Conservation (phyloP, 2,329 filamentous ascomycete genomes). For the Ophiostoma populinum region DNA sequence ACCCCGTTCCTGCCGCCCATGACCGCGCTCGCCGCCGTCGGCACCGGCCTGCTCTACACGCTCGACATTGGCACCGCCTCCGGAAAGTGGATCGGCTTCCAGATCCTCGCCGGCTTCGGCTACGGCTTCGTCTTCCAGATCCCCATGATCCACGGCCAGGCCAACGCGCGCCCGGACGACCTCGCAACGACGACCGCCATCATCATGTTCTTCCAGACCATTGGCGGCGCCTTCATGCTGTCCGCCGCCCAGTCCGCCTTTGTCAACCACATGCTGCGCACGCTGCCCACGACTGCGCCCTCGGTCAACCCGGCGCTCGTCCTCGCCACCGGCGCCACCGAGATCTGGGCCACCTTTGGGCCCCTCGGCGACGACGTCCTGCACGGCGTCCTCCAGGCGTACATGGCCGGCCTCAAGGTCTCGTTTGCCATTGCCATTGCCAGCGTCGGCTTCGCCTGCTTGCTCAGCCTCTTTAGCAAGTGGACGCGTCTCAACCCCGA, state of each 20-base stretch:
- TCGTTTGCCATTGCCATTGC: conserved; percentile 12
- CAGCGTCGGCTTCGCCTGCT: conserved; percentile 12
- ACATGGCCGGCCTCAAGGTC: conserved; percentile 28
- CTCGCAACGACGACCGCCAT: conserved; percentile 23
- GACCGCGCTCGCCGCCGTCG: conserved; percentile 19
- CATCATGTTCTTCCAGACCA: conserved; percentile 24
- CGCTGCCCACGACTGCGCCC: conserved; percentile 12
- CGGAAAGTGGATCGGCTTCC: conserved; percentile 28
- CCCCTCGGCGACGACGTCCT: conserved; percentile 22
- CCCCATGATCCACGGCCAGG: conserved; percentile 23
- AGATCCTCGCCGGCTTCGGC: conserved; percentile 29
- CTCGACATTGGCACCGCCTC: conserved; percentile 17
- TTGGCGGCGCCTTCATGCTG: conserved; percentile 30
- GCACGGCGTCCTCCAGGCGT: conserved; percentile 32
- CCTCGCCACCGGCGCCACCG: conserved; percentile 25
- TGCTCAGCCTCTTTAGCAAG: conserved; percentile 15
- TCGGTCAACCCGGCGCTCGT: conserved; percentile 12
- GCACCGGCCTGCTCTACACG: conserved; percentile 22
- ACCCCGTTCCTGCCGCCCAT: conserved; percentile 19
- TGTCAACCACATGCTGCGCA: conserved; percentile 18
- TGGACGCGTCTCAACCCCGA: conserved; percentile 9
- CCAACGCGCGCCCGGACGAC: conserved; percentile 17
- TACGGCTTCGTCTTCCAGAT: conserved; percentile 28
- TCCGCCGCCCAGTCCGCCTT: conserved; percentile 24
- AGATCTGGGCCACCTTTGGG: conserved; percentile 30